These are phyloP conservation scores for Fusarium floridanum DNA, from an alignment of 2,329 filamentous ascomycete genomes.

Conservation along the genomic window DNA sequence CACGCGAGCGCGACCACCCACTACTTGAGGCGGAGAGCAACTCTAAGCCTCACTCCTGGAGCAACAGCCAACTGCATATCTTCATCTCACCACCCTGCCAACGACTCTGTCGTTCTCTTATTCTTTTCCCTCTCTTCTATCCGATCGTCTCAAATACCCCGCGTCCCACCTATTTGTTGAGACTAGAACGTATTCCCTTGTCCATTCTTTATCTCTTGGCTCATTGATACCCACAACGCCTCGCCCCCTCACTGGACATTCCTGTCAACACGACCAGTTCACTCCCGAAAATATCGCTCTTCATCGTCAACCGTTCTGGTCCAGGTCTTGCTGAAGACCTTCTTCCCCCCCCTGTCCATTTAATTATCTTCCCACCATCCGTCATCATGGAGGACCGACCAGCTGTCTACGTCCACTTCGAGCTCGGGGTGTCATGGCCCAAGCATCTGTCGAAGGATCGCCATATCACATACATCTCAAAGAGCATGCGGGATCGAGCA, in stretches of 20 bases:
- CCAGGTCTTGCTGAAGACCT: not conserved
- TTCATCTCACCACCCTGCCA: slow-evolving; percentile 17
- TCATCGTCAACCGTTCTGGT: not conserved
- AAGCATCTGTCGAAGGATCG: slow-evolving; percentile 59
- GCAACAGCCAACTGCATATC: slow-evolving; percentile 12
- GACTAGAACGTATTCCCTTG: not conserved
- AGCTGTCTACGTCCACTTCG: slow-evolving; percentile 62
- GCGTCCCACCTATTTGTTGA: not conserved
- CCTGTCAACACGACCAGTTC: not conserved
- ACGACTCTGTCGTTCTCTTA: not conserved
- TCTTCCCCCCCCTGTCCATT: not conserved
- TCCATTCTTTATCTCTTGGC: not conserved
- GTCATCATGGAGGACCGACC: slow-evolving; percentile 46
- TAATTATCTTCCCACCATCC: not conserved
- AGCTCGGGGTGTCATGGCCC: slow-evolving; percentile 66
- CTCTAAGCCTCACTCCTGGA: slow-evolving; percentile 33
- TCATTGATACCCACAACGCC: not conserved
- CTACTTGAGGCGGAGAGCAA: slow-evolving; percentile 33
- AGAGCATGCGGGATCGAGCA: slow-evolving; percentile 57
- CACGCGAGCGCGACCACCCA: not conserved
- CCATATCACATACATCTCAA: slow-evolving; percentile 62
- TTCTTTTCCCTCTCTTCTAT: not conserved
- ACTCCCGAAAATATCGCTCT: not conserved
- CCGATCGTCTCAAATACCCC: not conserved
- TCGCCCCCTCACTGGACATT: not conserved